phyloP scores from a whole-genome alignment of 805 yeast genomes.

The Metschnikowia gelsemii region DNA sequence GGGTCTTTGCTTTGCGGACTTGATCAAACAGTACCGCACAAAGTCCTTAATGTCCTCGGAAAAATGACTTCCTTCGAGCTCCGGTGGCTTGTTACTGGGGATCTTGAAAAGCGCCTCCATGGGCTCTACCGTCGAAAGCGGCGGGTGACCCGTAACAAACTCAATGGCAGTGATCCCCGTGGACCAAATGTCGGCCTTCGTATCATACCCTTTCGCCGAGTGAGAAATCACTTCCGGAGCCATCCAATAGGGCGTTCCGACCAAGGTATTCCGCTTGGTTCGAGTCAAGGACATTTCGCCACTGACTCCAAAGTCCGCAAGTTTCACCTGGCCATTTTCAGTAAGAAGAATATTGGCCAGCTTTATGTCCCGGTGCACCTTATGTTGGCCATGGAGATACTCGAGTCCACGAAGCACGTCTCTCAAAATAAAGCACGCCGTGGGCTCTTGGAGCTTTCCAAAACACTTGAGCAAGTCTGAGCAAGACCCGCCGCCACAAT shows the following conservation, averaged over 20 bases:
- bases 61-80: constrained; percentile 41
- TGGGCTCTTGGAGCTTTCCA: constrained; percentile 55
- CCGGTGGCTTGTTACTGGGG: constrained; percentile 65
- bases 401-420: constrained; percentile 68
- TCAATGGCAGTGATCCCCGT: constrained; percentile 91
- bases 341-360: constrained; percentile 85
- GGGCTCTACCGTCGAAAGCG: constrained; percentile 70
- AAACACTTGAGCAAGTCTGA: constrained; percentile 63
- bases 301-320: constrained; percentile 93
- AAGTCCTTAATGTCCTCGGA: constrained; percentile 62
- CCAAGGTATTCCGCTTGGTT: constrained; percentile 78
- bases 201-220: constrained; percentile 61
- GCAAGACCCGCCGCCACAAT: constrained; percentile 93
- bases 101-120: constrained; percentile 72
- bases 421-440: constrained; percentile 49
- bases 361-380: constrained; percentile 87
- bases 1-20: constrained; percentile 66
- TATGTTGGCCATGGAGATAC: constrained; percentile 71
- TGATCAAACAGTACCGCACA: constrained; percentile 61
- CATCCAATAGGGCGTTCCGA: constrained; percentile 98
- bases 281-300: constrained; percentile 66
- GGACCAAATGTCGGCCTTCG: constrained; percentile 94
- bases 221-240: constrained; percentile 88
- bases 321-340: constrained; percentile 63
- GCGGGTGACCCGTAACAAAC: constrained; percentile 78